Conservation (phyloP, 2,329 filamentous ascomycete species). For the Raffaelea arxii region DNA sequence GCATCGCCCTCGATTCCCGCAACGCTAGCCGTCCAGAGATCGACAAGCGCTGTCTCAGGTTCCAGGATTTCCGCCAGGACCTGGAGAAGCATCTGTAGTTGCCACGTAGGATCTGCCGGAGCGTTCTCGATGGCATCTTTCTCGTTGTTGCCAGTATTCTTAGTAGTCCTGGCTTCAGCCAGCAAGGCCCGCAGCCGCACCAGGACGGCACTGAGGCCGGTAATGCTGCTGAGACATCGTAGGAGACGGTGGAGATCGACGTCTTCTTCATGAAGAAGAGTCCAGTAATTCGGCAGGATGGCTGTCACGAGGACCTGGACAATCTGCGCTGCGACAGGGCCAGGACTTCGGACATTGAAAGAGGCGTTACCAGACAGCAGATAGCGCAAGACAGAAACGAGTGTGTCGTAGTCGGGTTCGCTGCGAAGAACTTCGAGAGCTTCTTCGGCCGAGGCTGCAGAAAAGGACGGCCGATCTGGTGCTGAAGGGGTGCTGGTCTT, state of each 20-base stretch:
- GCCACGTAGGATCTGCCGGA: slow-evolving; percentile 26
- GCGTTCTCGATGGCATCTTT: not conserved
- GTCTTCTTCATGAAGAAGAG: slow-evolving; percentile 40
- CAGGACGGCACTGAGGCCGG: slow-evolving; percentile 68
- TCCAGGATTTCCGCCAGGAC: slow-evolving; percentile 32
- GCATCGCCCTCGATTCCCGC: slow-evolving; percentile 8
- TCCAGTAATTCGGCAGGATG: slow-evolving; percentile 78
- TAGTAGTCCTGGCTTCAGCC: slow-evolving; percentile 33
- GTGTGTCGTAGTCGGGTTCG: slow-evolving; percentile 50
- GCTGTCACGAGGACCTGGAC: slow-evolving; percentile 64
- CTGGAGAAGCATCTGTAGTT: slow-evolving; percentile 33
- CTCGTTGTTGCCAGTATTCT: slow-evolving; percentile 27
- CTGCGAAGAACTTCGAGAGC: slow-evolving; percentile 49
- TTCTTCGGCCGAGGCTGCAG: slow-evolving; percentile 30
- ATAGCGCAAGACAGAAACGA: slow-evolving; percentile 43
- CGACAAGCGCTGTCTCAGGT: slow-evolving; percentile 23
- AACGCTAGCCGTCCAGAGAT: slow-evolving; percentile 27
- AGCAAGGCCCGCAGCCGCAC: slow-evolving; percentile 57
- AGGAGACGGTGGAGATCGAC: slow-evolving; percentile 43
- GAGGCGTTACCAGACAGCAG: slow-evolving; percentile 25
- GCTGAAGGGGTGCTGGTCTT: not conserved
- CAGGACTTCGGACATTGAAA: slow-evolving; percentile 53
- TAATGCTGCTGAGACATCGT: slow-evolving; percentile 58
- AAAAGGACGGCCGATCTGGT: slow-evolving; percentile 2
- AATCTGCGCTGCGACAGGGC: slow-evolving; percentile 63